A percentile compares a stretch with the other conserved stretches of the same genome.
These are phyloP conservation scores for Craspedostauros australis DNA, from an alignment of 108 stramenopile genomes.

Conservation along the genomic window DNA sequence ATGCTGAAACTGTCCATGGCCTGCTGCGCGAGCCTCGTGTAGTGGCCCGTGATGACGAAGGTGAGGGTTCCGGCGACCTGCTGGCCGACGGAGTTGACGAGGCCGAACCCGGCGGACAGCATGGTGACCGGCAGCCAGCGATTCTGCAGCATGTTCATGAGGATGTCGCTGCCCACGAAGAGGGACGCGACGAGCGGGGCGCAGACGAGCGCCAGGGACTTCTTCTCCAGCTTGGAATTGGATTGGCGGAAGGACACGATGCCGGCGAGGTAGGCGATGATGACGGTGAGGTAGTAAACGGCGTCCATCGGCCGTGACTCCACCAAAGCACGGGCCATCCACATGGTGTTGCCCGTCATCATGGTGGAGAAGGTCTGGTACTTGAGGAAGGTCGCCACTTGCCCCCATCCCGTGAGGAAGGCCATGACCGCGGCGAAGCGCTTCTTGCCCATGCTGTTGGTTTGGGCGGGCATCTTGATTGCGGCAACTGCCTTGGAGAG, in stretches of 20 bases:
- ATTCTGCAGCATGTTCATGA: slow-evolving; percentile 2
- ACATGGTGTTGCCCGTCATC: slow-evolving; percentile 71
- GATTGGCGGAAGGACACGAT: slow-evolving; percentile 38
- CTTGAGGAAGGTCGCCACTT: slow-evolving; percentile 33
- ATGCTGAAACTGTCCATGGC: slow-evolving; percentile 17
- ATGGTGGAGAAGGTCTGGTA: slow-evolving; percentile 53
- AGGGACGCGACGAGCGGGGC: slow-evolving; percentile 27
- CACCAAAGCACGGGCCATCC: slow-evolving; percentile 41
- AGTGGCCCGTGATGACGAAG: slow-evolving; percentile 62
- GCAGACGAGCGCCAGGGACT: slow-evolving; percentile 26
- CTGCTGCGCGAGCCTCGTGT: slow-evolving; percentile 16
- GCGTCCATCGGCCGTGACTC: slow-evolving; percentile 30
- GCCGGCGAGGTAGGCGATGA: slow-evolving; percentile 37
- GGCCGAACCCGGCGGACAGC: slow-evolving; percentile 36
- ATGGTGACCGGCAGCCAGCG: slow-evolving; percentile 37
- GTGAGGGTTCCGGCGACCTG: slow-evolving; percentile 46
- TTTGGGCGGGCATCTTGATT: neutral
- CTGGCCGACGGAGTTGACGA: slow-evolving; percentile 49
- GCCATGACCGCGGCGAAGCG: slow-evolving; percentile 42
- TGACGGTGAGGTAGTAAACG: slow-evolving; percentile 39
- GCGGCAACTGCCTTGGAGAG: neutral
- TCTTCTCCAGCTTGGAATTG: slow-evolving; percentile 22
- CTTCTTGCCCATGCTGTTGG: slow-evolving; percentile 2
- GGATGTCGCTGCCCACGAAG: slow-evolving; percentile 37
- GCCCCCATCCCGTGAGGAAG: slow-evolving; percentile 59